Conservation (phyloP, 176 grass and related monocot genomes). For the Aegilops tauschii region DNA sequence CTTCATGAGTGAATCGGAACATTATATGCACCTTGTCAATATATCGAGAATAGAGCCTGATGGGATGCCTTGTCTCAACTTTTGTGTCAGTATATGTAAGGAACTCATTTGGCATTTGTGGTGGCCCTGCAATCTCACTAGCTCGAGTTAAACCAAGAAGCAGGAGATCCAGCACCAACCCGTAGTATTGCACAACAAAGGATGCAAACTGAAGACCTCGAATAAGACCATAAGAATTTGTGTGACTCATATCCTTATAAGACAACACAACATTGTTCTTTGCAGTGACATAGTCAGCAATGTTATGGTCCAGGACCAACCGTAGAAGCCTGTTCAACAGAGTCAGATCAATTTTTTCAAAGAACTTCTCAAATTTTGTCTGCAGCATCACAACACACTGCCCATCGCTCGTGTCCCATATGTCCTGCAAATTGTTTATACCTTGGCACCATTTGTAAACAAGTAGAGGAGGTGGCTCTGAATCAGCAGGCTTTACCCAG, state of each 20-base stretch:
- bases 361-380: constrained; percentile 94
- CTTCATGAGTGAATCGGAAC: constrained; percentile 95
- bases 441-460: constrained; percentile 99
- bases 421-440: constrained; percentile 83
- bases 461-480: constrained; percentile 85
- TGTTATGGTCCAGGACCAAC: constrained; percentile 89
- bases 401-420: constrained; percentile 93
- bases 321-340: constrained; percentile 91
- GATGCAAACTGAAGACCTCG: constrained; percentile 98
- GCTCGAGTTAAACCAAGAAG: constrained; percentile 90
- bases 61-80: constrained; percentile 88
- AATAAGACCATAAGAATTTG: constrained; percentile 96
- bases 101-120: constrained; percentile 96
- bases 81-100: constrained; percentile 91
- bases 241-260: constrained; percentile 99
- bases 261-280: constrained; percentile 98
- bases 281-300: constrained; percentile 95
- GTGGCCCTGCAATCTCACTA: constrained; percentile 89
- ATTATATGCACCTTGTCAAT: constrained; percentile 96
- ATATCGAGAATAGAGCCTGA: constrained; percentile 88
- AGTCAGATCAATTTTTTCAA: constrained; percentile 93
- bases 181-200: constrained; percentile 97
- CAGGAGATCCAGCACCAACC: constrained; percentile 83
- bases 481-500: constrained; percentile 97
- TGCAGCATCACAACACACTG: constrained; percentile 98